Percentiles rank a stretch among this genome's conserved stretches.
Evolutionary conservation across 2,329 filamentous ascomycete genomes (phyloP).

Genomic region (Talaromyces sp.): DNA sequence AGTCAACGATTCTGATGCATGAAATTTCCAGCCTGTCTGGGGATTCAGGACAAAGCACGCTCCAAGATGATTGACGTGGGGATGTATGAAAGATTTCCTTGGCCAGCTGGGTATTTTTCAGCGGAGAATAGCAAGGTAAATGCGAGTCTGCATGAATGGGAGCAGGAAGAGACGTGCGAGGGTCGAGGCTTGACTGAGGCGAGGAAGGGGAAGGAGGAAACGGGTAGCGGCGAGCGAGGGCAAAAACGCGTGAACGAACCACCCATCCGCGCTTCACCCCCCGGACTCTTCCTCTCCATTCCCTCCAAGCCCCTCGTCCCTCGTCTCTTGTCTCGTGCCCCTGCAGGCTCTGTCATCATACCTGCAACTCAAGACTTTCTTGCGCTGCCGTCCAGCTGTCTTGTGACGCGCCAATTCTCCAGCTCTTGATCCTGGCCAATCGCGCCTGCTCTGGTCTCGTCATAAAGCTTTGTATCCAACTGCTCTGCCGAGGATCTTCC

Average conservation of each 20-base stretch:
- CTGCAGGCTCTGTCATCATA: not conserved
- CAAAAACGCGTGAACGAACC: slow-evolving; percentile 13
- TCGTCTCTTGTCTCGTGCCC: not conserved
- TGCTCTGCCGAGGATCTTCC: not conserved
- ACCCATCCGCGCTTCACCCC: slow-evolving; percentile 5
- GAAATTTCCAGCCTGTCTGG: not conserved
- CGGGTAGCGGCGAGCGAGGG: slow-evolving; percentile 11
- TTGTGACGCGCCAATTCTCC: not conserved
- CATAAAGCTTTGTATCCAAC: not conserved
- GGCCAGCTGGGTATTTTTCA: not conserved
- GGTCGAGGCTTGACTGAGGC: not conserved
- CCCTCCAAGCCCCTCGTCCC: not conserved
- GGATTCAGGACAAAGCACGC: not conserved
- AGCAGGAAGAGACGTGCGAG: not conserved
- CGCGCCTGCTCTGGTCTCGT: not conserved
- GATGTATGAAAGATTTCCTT: not conserved
- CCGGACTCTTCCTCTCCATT: not conserved
- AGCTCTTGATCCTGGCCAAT: not conserved
- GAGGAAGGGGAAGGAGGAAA: slow-evolving; percentile 3
- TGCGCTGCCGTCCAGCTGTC: not conserved
- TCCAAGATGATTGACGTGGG: not conserved
- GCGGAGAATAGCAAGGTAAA: slow-evolving; percentile 9
- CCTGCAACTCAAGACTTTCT: not conserved
- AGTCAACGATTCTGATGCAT: not conserved
- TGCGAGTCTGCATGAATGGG: slow-evolving; percentile 4